Conservation (phyloP, 2,329 filamentous ascomycete species). For the Didymosphaeria variabile region DNA sequence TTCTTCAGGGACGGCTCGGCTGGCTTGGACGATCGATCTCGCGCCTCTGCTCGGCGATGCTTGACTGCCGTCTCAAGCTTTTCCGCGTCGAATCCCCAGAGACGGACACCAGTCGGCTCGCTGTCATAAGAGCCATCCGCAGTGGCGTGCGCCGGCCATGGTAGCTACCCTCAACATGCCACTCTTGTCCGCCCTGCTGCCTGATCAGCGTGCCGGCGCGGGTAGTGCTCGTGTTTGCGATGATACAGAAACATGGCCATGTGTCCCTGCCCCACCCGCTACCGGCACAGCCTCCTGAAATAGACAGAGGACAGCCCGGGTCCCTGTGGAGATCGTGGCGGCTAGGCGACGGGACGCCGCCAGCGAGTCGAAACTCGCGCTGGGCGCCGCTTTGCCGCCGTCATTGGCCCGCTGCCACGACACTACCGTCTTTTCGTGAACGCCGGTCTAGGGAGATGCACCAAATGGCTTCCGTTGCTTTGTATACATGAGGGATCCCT, state of each 20-base stretch:
- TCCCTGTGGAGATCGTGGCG: slow-evolving; percentile 35
- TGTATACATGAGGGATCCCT: slow-evolving; percentile 17
- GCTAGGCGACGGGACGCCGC: neutral
- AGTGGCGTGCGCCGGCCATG: neutral
- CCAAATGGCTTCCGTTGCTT: slow-evolving; percentile 2
- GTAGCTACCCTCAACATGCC: neutral
- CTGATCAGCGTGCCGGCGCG: neutral
- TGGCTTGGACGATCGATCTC: neutral
- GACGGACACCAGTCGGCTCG: neutral
- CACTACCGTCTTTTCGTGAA: slow-evolving; percentile 5
- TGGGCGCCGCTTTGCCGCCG: neutral
- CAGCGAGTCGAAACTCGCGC: slow-evolving; percentile 5
- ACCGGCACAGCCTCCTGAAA: slow-evolving; percentile 36
- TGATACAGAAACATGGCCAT: neutral
- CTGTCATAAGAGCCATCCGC: slow-evolving; percentile 8
- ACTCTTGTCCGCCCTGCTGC: neutral
- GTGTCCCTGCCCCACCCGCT: slow-evolving; percentile 12
- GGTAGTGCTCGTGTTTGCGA: slow-evolving; percentile 1
- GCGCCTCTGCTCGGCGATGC: slow-evolving; percentile 13
- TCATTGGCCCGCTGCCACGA: neutral
- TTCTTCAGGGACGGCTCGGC: slow-evolving; percentile 1
- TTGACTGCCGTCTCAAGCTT: slow-evolving; percentile 21
- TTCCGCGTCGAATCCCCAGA: neutral
- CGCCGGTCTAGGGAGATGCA: slow-evolving; percentile 1
- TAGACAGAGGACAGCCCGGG: slow-evolving; percentile 29